phyloP scores from a whole-genome alignment of 2,329 filamentous ascomycete species.

The Penicillium carneum region DNA sequence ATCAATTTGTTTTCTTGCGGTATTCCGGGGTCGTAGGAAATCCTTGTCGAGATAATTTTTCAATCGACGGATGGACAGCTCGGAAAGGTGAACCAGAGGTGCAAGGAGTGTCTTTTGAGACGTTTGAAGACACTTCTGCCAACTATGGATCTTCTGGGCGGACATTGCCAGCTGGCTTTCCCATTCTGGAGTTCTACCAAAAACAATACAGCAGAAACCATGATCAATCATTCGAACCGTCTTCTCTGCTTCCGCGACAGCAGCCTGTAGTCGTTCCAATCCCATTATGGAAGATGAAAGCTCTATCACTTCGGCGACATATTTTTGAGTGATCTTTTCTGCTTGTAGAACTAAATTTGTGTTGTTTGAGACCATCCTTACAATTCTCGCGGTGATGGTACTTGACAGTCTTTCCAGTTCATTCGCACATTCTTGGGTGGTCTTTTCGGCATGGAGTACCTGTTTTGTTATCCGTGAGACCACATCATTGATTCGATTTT shows the following conservation, averaged over 20 bases:
- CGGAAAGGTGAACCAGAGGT: not conserved
- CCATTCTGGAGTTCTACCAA: slow-evolving; percentile 1
- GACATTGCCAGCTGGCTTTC: not conserved
- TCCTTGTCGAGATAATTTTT: slow-evolving; percentile 17
- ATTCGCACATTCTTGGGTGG: not conserved
- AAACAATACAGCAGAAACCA: slow-evolving; percentile 15
- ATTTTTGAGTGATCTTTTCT: slow-evolving; percentile 6
- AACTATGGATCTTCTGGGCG: not conserved
- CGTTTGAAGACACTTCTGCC: not conserved
- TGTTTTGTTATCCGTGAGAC: not conserved
- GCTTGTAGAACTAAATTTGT: not conserved
- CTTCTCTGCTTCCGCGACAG: slow-evolving; percentile 1
- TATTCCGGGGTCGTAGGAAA: slow-evolving; percentile 28
- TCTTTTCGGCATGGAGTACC: not conserved
- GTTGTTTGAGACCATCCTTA: not conserved
- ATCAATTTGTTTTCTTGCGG: slow-evolving; percentile 34
- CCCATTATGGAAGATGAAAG: slow-evolving; percentile 8
- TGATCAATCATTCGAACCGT: slow-evolving; percentile 3
- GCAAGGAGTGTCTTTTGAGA: not conserved
- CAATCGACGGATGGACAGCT: slow-evolving; percentile 1
- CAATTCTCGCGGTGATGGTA: not conserved
- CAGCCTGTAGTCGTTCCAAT: slow-evolving; percentile 1
- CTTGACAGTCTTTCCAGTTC: slow-evolving; percentile 4
- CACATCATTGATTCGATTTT: not conserved
- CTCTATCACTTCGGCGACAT: slow-evolving; percentile 1